Base-by-base conservation (phyloP, 148 eudicot species). In the Chenopodium quinoa region DNA sequence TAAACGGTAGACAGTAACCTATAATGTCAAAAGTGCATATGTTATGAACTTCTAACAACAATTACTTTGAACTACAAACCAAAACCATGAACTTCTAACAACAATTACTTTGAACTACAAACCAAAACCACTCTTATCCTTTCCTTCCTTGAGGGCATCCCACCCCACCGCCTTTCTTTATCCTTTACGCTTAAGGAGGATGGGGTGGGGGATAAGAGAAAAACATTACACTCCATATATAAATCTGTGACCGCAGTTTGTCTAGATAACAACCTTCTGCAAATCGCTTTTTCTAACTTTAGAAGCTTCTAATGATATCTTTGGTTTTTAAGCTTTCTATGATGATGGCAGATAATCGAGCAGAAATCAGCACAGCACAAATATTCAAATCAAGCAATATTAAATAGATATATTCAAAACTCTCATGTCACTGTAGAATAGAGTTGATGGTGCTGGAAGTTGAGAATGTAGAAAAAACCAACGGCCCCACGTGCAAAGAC, bases 1-100 rank as follows among this genome's bases (percentile, higher is more conserved):
- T 68, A 96, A 83, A 66, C 99, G 93, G 83, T 96, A 96, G 52
- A 96, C 99, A 23, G 99, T 93, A 78, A 96, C 99, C 99, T 96
- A 78, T 60, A 83, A 34, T 66, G 83, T 69, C 46, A 54, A 22
- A 84, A 76, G 19, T 11, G 37, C 5, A 66, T 14, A 12, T 63
- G 46, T 84, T 63, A 79, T 48, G 46, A n/a, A 60, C 44, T 22
- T 22, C 22, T 67, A 50, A 3, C 17, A 9, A 23, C 13, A 52
- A 32, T 19, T 47, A 31, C 44, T 52, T 16, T 9, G 1, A 37
- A 20, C 22, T 27, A 67, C 17, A 73, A 63, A 80, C n/a, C 54
- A 37, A 52, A 32, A 7, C 16, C 27, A 54, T 48, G 46, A n/a
- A 60, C 44, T 22, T 22, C 22, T 67, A 50, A 3, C 17, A 9